phyloP scores from a whole-genome alignment of 179 eudicot genomes.

The Spergularia azorica region DNA sequence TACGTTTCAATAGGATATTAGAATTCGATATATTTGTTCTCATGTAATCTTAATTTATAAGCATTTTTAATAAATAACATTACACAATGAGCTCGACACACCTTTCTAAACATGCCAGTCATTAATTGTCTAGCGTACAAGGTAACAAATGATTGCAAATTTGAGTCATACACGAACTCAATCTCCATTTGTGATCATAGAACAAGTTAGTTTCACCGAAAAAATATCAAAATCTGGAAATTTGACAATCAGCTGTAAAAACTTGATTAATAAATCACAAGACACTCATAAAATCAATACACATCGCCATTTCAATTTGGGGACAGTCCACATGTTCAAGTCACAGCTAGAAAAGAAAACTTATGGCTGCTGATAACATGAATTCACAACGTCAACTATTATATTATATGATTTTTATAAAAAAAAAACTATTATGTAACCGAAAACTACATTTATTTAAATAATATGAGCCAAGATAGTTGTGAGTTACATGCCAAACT shows the following conservation, averaged over 20 bases:
- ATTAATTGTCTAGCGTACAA: no score
- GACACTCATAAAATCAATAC: not conserved
- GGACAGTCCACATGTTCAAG: constrained; percentile 22
- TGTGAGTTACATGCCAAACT: constrained; percentile 14
- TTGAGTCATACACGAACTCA: constrained; percentile 16
- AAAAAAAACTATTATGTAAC: not conserved
- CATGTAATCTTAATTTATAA: no score
- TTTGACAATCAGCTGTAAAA: constrained; percentile 22
- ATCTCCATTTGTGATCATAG: constrained; percentile 7
- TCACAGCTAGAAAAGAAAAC: constrained; percentile 1
- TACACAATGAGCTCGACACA: no score
- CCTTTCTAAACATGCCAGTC: no score
- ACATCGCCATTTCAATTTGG: constrained; percentile 10
- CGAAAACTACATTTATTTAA: not conserved
- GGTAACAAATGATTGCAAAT: constrained; percentile 7
- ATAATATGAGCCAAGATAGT: not conserved
- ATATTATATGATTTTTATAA: not conserved
- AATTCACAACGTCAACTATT: constrained; percentile 16
- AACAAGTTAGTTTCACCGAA: not conserved
- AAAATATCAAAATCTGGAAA: not conserved
- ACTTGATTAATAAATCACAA: not conserved
- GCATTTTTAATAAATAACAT: no score
- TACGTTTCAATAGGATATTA: no score
- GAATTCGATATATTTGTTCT: no score
- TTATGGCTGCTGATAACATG: constrained; percentile 8